Base-by-base conservation (phyloP, 2,329 filamentous ascomycete genomes). In the Malbranchea zuffiana region DNA sequence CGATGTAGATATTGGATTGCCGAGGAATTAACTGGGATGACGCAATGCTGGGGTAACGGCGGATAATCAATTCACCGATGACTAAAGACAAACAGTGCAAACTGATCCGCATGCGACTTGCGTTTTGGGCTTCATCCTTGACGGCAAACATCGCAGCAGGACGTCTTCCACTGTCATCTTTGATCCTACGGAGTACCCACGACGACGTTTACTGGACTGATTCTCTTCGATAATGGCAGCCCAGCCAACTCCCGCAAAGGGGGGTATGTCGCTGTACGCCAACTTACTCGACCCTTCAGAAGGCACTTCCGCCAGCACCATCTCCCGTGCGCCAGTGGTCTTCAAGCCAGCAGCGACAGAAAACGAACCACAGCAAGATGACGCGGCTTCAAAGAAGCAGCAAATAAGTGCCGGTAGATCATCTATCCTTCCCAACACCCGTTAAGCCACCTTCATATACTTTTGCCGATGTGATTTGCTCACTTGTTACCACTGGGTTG, bases 251-350 rank as follows among this genome's bases (percentile, higher is more conserved):
- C 33, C 38, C 5, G 33, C 40, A 5, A 44, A 52, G 2, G 55
- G 54, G 42, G 60, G 65, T 39, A 66, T 85, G 47, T 87, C 83
- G 12, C 74, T 92, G 4, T 94, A 94, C 56, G 86, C 83, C 37
- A 83, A 92, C 57, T 72, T 93, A 28, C 74, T 90, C 45, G 80
- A 84, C 50, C 58, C 63, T 3, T 55, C 57, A 23, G 55, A 62
- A 12, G 37, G 28, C 24, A 53, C 61, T 26, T 50, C 65, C 5
- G 50, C 52, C 10, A 61, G 67, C 31, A 82, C 80, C n/a, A 83
- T 88, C 49, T 84, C 82, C 11, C 75, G 79, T 49, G 80, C 75
- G 1, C 82, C 84, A 0, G 75, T 87, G 35, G 69, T 79, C 37
- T 87, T 86, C 60, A 75, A 75, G 44, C 63, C 77, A 49, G 56